Base-by-base conservation (phyloP, 2,329 filamentous ascomycete genomes). In the Xylaria multiplex region DNA sequence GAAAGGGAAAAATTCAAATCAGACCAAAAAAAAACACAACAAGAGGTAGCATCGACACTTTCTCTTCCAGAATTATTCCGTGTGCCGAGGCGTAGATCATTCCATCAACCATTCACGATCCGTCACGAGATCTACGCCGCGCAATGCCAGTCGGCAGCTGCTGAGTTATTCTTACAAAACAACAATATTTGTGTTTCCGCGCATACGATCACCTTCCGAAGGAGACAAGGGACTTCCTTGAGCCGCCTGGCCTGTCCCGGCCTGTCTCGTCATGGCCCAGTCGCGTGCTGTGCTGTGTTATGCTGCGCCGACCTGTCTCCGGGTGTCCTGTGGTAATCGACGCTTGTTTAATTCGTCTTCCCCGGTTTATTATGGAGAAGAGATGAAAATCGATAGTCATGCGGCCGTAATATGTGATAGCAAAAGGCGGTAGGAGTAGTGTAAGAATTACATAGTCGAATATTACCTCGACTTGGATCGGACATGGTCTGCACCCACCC, bases 91-190 rank as follows among this genome's bases (percentile, higher is more conserved):
- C 61, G 64, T 50, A 59, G 61, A 65, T 65, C 65, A 59, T 35
- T 42, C 46, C 9, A 40, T 50, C 62, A 19, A 40, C 65, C 53
- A 64, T 42, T 50, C 52, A 59, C 22, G 32, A 40, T 19, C 55
- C 22, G 60, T 69, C 66, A 68, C 66, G 66, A 63, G 66, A 69
- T 64, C 66, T 54, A n/a, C 30, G n/a, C 19, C 19, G 24, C 14
- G 49, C 35, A 19, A 19, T 19, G 57, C 19, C 19, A 35, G n/a
- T n/a, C 11, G 48, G 48, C 13, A 14, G 48, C 52, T 40, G 37
- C 37, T 40, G 37, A 40, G 37, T 40, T 40, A 40, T 14, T 13
- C 11, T 13, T 40, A 40, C 37, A 13, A 7, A 14, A 42, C 32
- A 53, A 42, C 46, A 60, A 43, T 16, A 30, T 22, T 30, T 59